Base-by-base conservation (phyloP, 1,139 yeast species). In the Wickerhamomyces sp. region DNA sequence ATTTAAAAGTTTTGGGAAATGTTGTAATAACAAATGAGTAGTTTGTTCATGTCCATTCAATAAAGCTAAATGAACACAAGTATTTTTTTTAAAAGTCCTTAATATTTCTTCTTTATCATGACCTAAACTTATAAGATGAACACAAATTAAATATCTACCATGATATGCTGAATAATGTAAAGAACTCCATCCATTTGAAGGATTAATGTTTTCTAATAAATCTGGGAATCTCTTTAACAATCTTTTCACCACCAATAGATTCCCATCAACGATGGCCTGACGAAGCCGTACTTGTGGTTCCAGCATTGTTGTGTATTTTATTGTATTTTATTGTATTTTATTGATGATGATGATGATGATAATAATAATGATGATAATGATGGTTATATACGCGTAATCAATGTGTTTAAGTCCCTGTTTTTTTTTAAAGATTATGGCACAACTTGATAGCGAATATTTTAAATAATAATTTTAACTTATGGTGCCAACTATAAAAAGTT, bases 131-230 rank as follows among this genome's bases (percentile, higher is more conserved):
- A 78, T 69, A 41, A 78, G 62, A 49, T 77, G 76, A 46, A 82
- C 89, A 60, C 96, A 85, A 7, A 89, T 76, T 48, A 88, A 75
- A 59, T 86, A 87, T 54, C 86, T 78, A 32, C 97, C 96, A 56
- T 86, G 69, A 60, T 67, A 85, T 9, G 95, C 81, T 1, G 96
- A 93, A 64, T 89, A 90, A 65, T 91, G 98, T 41, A 91, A 72
- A 43, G 89, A 86, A 37, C 87, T 75, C 97, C 97, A 91, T 1
- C 98, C 98, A 56, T 84, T 80, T 37, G 69, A 49, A 13, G 82
- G 71, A 61, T 93, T 91, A 26, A 81, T 73, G 60, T 90, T 88
- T 46, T 84, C 80, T 65, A 94, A 69, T 40, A 90, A 70, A 35
- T 82, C 86, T 0, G 97, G 96, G 58, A 76, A 86, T 42, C 94